Conservation (phyloP, 2,329 filamentous ascomycete species). For the Ceratocystis cubensis region DNA sequence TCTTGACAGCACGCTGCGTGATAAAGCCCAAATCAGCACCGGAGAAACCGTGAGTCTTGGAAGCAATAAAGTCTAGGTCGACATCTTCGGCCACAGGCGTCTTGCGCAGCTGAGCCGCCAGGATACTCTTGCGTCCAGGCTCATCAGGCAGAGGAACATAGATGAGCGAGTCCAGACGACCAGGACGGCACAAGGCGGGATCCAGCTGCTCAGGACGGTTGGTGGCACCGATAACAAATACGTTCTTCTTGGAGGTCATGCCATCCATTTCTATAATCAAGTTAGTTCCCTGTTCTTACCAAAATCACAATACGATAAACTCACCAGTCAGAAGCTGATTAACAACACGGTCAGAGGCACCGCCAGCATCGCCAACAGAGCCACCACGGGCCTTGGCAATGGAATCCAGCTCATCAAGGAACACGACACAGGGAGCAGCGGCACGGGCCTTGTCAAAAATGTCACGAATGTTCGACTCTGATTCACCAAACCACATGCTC, state of each 20-base stretch:
- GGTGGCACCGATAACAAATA: conserved; percentile 97
- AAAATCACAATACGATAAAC: conserved; percentile 24
- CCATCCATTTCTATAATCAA: conserved; percentile 74
- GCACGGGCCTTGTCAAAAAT: conserved; percentile 99
- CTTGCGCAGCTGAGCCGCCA: conserved; percentile 95
- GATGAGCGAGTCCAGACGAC: conserved; percentile 95
- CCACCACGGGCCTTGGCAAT: conserved; percentile 99
- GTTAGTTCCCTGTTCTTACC: conserved; percentile 31
- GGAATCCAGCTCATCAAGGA: conserved; percentile 96
- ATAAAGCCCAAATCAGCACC: conserved; percentile 99
- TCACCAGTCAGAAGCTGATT: conserved; percentile 96
- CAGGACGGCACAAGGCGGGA: conserved; percentile 92
- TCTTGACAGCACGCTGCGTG: conserved; percentile 96
- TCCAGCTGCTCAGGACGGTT: conserved; percentile 98
- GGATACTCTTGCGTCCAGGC: conserved; percentile 73
- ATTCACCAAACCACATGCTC: conserved; percentile 99
- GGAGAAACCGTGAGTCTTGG: conserved; percentile 96
- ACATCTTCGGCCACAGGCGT: conserved; percentile 82
- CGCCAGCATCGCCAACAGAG: conserved; percentile 87
- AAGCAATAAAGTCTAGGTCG: conserved; percentile 81
- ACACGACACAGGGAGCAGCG: conserved; percentile 94
- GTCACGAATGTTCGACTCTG: conserved; percentile 98
- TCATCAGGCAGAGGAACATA: conserved; percentile 96
- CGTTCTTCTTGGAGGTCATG: conserved; percentile 99
- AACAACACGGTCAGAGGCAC: conserved; percentile 97